Evolutionary conservation across 78 protist genomes (phyloP).

Genomic region (Dictyostelium citrinum): DNA sequence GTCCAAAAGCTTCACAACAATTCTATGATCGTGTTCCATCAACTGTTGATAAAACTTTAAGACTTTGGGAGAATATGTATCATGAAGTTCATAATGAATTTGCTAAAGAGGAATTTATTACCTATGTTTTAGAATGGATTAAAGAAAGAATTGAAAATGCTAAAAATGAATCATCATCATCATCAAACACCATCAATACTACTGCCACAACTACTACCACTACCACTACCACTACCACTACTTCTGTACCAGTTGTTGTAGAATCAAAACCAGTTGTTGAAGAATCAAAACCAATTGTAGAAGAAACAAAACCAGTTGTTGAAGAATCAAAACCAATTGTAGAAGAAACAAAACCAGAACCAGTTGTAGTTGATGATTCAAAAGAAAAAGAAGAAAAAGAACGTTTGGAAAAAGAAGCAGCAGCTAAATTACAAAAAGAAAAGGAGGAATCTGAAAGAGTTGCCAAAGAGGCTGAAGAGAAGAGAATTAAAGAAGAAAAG

Average conservation of each 20-base stretch:
- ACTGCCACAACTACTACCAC: not conserved
- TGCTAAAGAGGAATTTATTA: constrained; percentile 28
- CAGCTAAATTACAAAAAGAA: not conserved
- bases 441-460: not conserved
- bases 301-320: not conserved
- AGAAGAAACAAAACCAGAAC: constrained; percentile 24
- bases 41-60: constrained; percentile 47
- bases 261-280: constrained; percentile 16
- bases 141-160: not conserved
- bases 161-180: not conserved
- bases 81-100: constrained; percentile 69
- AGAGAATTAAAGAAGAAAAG: not conserved
- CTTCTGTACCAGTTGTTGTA: not conserved
- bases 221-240: not conserved
- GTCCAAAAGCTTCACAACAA: constrained; percentile 61
- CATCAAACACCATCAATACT: not conserved
- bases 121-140: constrained; percentile 30
- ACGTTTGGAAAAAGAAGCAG: not conserved
- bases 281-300: constrained; percentile 17
- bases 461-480: not conserved
- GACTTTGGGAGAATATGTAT: constrained; percentile 56
- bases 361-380: not conserved
- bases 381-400: constrained; percentile 1
- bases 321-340: constrained; percentile 5
- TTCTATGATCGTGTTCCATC: constrained; percentile 50